These are phyloP conservation scores for Inonotus hispidus DNA, from an alignment of 1,284 basidiomycete species.

Conservation along the genomic window DNA sequence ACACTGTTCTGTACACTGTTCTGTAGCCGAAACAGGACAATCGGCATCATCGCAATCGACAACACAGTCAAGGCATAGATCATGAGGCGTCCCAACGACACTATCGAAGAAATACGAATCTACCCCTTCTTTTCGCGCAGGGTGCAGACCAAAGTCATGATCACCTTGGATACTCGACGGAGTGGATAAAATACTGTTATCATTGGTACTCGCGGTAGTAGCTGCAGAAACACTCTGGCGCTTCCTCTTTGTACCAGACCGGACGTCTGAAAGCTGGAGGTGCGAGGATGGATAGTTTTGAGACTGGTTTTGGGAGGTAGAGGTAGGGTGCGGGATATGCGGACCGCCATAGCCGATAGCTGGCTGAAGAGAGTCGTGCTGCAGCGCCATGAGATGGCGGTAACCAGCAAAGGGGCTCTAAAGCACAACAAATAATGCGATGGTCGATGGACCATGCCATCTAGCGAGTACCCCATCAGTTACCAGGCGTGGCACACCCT, in stretches of 20 bases:
- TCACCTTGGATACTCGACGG: not conserved
- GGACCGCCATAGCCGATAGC: not conserved
- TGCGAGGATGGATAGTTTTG: not conserved
- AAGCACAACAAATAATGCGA: no score
- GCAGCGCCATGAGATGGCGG: not conserved
- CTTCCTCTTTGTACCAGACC: conserved; percentile 8
- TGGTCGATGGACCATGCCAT: no score
- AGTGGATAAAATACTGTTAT: not conserved
- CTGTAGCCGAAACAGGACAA: conserved; percentile 22
- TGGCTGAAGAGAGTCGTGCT: not conserved
- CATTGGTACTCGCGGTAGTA: not conserved
- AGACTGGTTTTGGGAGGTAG: not conserved
- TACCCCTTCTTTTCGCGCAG: not conserved
- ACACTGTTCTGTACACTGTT: conserved; percentile 22
- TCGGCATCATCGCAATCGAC: conserved; percentile 18
- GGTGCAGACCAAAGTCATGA: not conserved
- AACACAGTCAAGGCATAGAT: conserved; percentile 18
- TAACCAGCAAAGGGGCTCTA: not conserved
- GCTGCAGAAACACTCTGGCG: not conserved
- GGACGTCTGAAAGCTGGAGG: conserved; percentile 17
- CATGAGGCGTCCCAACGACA: not conserved
- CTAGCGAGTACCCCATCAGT: not conserved
- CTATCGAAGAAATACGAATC: not conserved
- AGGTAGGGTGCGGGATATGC: not conserved
- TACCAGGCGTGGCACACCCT: not conserved